phyloP scores from a whole-genome alignment of 2,329 filamentous ascomycete genomes.

The Tolypocladium nubicola region DNA sequence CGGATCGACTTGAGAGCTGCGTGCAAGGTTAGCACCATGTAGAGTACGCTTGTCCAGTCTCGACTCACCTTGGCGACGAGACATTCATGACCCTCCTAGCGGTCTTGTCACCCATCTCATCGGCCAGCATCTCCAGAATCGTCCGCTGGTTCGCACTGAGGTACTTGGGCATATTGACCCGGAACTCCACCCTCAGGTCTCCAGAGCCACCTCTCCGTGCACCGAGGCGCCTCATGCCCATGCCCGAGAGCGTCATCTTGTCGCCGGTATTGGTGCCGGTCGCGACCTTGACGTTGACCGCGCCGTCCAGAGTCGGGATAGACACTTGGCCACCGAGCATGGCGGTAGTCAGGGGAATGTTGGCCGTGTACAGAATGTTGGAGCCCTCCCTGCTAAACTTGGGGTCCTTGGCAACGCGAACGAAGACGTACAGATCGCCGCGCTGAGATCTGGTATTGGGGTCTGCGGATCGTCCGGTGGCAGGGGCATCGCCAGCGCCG shows the following conservation, averaged over 20 bases:
- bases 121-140: constrained; percentile 88
- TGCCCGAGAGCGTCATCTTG: constrained; percentile 75
- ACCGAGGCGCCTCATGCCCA: constrained; percentile 85
- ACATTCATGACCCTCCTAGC: constrained; percentile 91
- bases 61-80: constrained; percentile 19
- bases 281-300: constrained; percentile 81
- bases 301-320: constrained; percentile 81
- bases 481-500: constrained; percentile 78
- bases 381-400: constrained; percentile 83
- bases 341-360: constrained; percentile 85
- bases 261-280: constrained; percentile 92
- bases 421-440: constrained; percentile 85
- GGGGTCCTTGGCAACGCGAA: constrained; percentile 78
- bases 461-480: constrained; percentile 59
- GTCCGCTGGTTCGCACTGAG: constrained; percentile 84
- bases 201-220: constrained; percentile 58
- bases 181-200: constrained; percentile 89
- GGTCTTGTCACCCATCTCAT: constrained; percentile 88
- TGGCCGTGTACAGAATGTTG: constrained; percentile 86
- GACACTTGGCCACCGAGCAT: constrained; percentile 82
- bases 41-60: not conserved
- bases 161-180: constrained; percentile 91
- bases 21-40: constrained; percentile 1
- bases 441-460: constrained; percentile 54
- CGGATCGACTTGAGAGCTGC: constrained; percentile 6